Evolutionary conservation across 495 filamentous ascomycete genomes (phyloP).

Genomic region (Penicillium desertorum): DNA sequence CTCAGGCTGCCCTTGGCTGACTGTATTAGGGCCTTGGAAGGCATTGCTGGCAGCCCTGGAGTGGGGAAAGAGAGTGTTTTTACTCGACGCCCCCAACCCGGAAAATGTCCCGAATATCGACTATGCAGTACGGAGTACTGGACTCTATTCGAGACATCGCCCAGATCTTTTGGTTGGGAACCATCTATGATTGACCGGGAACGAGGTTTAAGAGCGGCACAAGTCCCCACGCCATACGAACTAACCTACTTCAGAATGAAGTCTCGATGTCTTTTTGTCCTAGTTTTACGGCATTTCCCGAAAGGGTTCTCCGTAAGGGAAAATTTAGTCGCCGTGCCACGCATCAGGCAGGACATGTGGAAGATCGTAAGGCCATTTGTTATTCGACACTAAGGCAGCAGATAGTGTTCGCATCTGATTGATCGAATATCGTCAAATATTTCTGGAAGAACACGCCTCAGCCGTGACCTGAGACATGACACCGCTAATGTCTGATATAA

Average conservation of each 20-base stretch:
- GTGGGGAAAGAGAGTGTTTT: background rate
- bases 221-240: background rate
- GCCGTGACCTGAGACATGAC: slow-evolving; percentile 29
- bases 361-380: slow-evolving; percentile 11
- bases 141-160: background rate
- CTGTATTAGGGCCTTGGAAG: slow-evolving; percentile 3
- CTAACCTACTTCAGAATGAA: slow-evolving; percentile 1
- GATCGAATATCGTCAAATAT: slow-evolving; percentile 17
- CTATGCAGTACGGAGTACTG: background rate
- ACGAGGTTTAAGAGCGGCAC: background rate
- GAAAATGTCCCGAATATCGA: background rate
- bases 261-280: background rate
- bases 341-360: slow-evolving; percentile 11
- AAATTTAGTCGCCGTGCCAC: slow-evolving; percentile 9
- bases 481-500: slow-evolving; percentile 18
- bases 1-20: background rate
- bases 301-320: background rate
- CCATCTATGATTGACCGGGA: background rate
- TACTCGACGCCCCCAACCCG: background rate
- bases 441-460: slow-evolving; percentile 20
- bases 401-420: slow-evolving; percentile 28
- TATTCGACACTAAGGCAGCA: slow-evolving; percentile 21
- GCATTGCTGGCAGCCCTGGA: slow-evolving; percentile 5
- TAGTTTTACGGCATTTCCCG: background rate
- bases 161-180: slow-evolving; percentile 1